Percentiles rank a stretch among this genome's conserved stretches.
Conservation (phyloP, 2,329 filamentous ascomycete genomes). For the Nemania abortiva region DNA sequence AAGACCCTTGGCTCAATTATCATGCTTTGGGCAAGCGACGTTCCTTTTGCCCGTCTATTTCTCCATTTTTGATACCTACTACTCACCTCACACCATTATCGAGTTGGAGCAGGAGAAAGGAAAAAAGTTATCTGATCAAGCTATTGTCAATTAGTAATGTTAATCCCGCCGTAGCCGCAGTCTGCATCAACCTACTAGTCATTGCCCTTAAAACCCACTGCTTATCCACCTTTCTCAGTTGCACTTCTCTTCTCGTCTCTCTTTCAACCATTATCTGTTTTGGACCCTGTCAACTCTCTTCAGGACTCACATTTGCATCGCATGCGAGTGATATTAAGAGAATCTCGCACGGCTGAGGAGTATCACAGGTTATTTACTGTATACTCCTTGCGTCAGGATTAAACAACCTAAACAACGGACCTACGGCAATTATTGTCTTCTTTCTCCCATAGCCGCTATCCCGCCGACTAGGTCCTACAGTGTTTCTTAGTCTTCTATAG, state of each 20-base stretch:
- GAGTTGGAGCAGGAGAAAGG: slow-evolving; percentile 1
- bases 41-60: not conserved
- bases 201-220: slow-evolving; percentile 25
- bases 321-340: slow-evolving; percentile 54
- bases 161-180: slow-evolving; percentile 28
- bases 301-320: slow-evolving; percentile 32
- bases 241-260: slow-evolving; percentile 1
- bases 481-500: not conserved
- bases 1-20: not conserved
- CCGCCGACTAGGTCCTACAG: not conserved
- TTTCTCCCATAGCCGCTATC: not conserved
- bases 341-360: slow-evolving; percentile 70
- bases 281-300: slow-evolving; percentile 10
- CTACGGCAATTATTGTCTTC: not conserved
- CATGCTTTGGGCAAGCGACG: not conserved
- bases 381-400: slow-evolving; percentile 74
- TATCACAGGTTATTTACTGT: slow-evolving; percentile 68
- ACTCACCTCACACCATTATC: slow-evolving; percentile 12
- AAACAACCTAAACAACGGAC: slow-evolving; percentile 43
- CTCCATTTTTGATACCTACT: not conserved
- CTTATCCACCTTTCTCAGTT: slow-evolving; percentile 12
- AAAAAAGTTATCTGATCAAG: not conserved
- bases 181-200: not conserved
- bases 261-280: not conserved
- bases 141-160: slow-evolving; percentile 26